A percentile compares a stretch with the other conserved stretches of the same genome.
Conservation (phyloP, 176 grass and related monocot species). For the Oryza longistaminata region DNA sequence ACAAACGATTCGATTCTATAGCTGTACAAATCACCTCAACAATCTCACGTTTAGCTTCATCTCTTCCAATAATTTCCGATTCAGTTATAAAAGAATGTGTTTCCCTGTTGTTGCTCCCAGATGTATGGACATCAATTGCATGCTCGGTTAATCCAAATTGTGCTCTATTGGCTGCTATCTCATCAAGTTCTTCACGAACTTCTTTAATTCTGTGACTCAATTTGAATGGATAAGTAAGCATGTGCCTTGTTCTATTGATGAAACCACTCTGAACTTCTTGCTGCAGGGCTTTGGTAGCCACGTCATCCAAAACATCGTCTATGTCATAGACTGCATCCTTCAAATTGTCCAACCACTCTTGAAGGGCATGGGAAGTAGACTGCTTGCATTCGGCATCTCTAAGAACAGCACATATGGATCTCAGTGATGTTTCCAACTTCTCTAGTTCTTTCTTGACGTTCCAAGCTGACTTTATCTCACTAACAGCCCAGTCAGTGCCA, state of each 20-base stretch:
- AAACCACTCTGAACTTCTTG: not conserved
- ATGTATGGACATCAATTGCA: not conserved
- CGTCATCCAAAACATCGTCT: slow-evolving; percentile 12
- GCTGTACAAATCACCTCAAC: not conserved
- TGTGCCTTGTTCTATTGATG: accelerated
- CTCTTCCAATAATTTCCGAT: not conserved
- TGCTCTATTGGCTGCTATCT: not conserved
- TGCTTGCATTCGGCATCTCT: not conserved
- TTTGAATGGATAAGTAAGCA: not conserved
- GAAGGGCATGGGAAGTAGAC: not conserved
- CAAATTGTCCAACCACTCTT: not conserved
- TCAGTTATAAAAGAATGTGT: not conserved
- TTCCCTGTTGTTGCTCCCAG: not conserved
- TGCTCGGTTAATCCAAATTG: not conserved
- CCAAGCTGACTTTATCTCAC: not conserved
- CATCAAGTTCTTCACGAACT: not conserved
- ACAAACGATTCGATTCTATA: not conserved
- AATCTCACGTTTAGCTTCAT: not conserved
- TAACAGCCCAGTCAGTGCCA: not conserved
- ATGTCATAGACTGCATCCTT: slow-evolving; percentile 31
- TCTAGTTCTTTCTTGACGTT: not conserved
- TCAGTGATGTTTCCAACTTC: not conserved
- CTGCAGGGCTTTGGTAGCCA: not conserved
- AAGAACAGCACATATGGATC: not conserved
- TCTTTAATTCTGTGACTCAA: not conserved